A percentile compares a stretch with the other conserved stretches of the same genome.
Evolutionary conservation across 768 basidiomycete species (phyloP).

Genomic region (Tylopilus sp.): DNA sequence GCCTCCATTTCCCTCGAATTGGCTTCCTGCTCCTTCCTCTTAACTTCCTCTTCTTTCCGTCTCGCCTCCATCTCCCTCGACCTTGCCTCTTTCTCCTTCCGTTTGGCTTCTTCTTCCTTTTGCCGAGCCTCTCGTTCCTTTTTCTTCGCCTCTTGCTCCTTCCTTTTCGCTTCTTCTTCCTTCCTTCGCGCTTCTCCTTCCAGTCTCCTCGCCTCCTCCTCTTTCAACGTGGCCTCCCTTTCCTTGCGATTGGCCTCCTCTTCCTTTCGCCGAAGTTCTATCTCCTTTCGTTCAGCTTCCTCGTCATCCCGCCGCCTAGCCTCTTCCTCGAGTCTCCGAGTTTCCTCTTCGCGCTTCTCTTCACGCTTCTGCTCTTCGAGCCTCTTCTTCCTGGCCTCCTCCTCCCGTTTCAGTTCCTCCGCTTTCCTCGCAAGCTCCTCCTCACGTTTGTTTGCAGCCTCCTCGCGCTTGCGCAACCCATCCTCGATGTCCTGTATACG

Average conservation of each 20-base stretch:
- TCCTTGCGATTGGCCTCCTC: conserved; percentile 33
- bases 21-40: conserved; percentile 27
- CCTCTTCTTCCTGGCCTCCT: conserved; percentile 23
- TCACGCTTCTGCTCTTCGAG: conserved; percentile 29
- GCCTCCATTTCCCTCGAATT: conserved; percentile 28
- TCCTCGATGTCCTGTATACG: conserved; percentile 32
- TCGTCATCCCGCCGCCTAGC: conserved; percentile 25
- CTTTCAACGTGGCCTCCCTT: conserved; percentile 21
- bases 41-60: conserved; percentile 20
- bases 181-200: conserved; percentile 24
- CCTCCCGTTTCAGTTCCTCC: conserved; percentile 34
- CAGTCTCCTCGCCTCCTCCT: conserved; percentile 18
- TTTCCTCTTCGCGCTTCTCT: conserved; percentile 26
- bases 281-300: conserved; percentile 23
- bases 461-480: conserved; percentile 30
- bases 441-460: conserved; percentile 33
- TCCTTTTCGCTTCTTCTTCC: conserved; percentile 29
- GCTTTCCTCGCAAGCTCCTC: conserved; percentile 34
- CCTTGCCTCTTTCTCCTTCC: conserved; percentile 28
- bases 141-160: conserved; percentile 29
- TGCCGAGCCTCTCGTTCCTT: conserved; percentile 19
- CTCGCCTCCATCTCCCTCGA: conserved; percentile 19
- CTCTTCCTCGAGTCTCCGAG: conserved; percentile 24
- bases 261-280: conserved; percentile 30
- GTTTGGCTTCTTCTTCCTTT: conserved; percentile 26